Percentiles rank a stretch among this genome's conserved stretches.
These are phyloP conservation scores for Cronartium quercuum DNA, from an alignment of 1,284 basidiomycete species.

Conservation along the genomic window DNA sequence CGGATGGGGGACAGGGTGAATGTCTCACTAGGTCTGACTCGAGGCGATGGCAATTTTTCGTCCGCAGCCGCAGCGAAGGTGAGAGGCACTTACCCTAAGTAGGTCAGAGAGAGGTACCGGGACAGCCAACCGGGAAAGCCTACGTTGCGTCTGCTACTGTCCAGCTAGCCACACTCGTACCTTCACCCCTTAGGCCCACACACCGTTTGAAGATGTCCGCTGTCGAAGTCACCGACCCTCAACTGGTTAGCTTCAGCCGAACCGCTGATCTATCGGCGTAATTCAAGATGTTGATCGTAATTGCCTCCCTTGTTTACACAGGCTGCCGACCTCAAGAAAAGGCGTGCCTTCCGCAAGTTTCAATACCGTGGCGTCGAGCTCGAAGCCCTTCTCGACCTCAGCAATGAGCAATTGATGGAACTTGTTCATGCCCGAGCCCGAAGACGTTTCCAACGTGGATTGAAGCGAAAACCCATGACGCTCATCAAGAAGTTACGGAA, in stretches of 20 bases:
- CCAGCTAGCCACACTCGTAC: neutral
- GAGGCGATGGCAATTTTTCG: neutral
- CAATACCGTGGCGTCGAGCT: conserved; percentile 30
- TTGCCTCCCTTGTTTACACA: neutral
- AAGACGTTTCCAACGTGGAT: conserved; percentile 95
- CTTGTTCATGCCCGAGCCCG: conserved; percentile 98
- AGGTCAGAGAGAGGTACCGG: no score
- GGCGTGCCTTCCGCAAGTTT: conserved; percentile 22
- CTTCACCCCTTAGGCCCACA: conserved; percentile 4
- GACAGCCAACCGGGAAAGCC: no score
- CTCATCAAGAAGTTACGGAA: conserved; percentile 99
- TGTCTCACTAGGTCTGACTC: neutral
- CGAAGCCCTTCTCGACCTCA: conserved; percentile 32
- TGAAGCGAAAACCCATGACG: conserved; percentile 97
- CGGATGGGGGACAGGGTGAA: neutral
- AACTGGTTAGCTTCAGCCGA: conserved; percentile 53
- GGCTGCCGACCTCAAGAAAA: conserved; percentile 34
- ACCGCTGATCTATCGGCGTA: neutral
- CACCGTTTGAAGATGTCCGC: conserved; percentile 59
- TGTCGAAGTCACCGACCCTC: conserved; percentile 71
- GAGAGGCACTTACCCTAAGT: neutral
- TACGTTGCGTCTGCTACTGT: neutral
- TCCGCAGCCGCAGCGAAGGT: conserved; percentile 23
- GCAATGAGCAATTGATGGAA: conserved; percentile 54
- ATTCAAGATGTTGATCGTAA: neutral